Conservation (phyloP, 345 rosid species). For the Capsella bursapastoris region DNA sequence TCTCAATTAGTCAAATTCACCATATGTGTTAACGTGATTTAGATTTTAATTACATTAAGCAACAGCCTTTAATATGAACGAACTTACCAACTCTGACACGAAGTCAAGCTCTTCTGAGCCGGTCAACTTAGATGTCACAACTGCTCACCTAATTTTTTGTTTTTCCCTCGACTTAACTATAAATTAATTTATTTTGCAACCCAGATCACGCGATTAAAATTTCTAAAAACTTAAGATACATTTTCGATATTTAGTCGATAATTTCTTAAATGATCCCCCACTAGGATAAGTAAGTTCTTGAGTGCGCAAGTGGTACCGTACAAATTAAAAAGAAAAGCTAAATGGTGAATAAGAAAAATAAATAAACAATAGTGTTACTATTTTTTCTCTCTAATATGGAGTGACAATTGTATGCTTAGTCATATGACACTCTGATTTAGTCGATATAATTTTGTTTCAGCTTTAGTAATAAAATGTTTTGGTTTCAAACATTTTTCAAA, state of each 20-base stretch:
- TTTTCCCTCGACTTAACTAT: neutral
- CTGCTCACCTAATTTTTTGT: conserved; percentile 26
- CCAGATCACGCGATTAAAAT: conserved; percentile 1
- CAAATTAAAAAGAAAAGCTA: neutral
- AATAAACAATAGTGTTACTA: neutral
- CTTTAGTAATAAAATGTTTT: neutral
- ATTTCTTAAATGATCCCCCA: neutral
- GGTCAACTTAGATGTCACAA: conserved; percentile 40
- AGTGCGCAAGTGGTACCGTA: conserved; percentile 39
- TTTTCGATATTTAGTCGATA: neutral
- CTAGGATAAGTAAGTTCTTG: conserved; percentile 3
- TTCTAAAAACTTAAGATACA: neutral
- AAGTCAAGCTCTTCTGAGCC: conserved; percentile 25
- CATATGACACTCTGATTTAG: conserved; percentile 10
- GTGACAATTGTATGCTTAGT: conserved; percentile 26
- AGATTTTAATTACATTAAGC: neutral
- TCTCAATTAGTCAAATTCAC: neutral
- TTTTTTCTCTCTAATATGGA: neutral
- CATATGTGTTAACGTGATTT: neutral
- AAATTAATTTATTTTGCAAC: conserved; percentile 4
- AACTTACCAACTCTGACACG: conserved; percentile 31
- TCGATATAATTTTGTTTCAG: neutral
- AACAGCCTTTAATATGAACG: neutral
- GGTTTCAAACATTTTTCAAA: neutral
- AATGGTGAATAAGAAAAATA: neutral